phyloP scores from a whole-genome alignment of 495 filamentous ascomycete species.

The Aspergillus taichungensis region DNA sequence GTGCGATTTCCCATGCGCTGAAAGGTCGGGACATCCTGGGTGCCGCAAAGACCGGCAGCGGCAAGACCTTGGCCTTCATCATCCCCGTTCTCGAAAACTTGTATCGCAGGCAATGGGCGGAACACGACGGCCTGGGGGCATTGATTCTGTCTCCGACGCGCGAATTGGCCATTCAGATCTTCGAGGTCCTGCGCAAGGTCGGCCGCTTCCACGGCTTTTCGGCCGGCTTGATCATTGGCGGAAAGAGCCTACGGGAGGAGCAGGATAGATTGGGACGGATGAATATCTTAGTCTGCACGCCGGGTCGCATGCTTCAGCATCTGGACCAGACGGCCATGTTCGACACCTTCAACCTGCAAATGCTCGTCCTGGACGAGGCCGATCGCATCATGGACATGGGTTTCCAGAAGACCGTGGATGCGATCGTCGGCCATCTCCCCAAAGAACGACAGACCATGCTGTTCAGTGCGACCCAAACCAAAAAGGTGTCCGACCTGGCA shows the following conservation, averaged over 20 bases:
- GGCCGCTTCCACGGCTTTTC: conserved; percentile 86
- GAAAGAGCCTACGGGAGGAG: conserved; percentile 83
- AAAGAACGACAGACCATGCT: conserved; percentile 82
- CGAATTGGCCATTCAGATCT: conserved; percentile 94
- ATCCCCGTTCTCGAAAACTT: conserved; percentile 89
- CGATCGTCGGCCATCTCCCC: conserved; percentile 87
- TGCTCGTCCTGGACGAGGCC: conserved; percentile 92
- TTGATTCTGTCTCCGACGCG: conserved; percentile 90
- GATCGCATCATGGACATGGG: conserved; percentile 98
- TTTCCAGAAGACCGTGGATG: conserved; percentile 85
- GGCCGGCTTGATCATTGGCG: conserved; percentile 91
- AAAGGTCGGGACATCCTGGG: conserved; percentile 87
- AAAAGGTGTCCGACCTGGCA: conserved; percentile 84
- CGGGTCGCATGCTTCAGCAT: conserved; percentile 91
- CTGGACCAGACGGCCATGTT: conserved; percentile 89
- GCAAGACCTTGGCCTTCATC: conserved; percentile 92
- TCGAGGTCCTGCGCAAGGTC: conserved; percentile 86
- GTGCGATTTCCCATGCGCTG: conserved; percentile 74
- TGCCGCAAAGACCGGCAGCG: conserved; percentile 92
- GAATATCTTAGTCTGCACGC: conserved; percentile 97
- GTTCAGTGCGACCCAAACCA: conserved; percentile 95
- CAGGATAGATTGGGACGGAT: conserved; percentile 78
- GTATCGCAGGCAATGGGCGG: conserved; percentile 83
- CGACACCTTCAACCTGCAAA: conserved; percentile 81
- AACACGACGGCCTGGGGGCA: conserved; percentile 83